phyloP scores from a whole-genome alignment of 2,329 filamentous ascomycete species.

The Venturia nashicola region DNA sequence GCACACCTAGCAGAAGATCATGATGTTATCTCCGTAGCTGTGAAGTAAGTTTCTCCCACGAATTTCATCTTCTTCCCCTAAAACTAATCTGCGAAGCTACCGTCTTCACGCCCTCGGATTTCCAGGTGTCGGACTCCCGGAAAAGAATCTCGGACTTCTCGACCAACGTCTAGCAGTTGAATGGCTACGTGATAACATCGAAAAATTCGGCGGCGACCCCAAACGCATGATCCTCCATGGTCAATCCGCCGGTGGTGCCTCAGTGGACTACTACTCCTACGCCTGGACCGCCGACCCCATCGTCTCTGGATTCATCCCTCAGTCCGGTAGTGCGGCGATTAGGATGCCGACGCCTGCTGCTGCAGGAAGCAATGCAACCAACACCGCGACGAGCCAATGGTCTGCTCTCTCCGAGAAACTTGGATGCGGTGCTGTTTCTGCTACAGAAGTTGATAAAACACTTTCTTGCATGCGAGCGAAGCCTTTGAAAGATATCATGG shows the following conservation, averaged over 20 bases:
- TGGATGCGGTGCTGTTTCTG: slow-evolving; percentile 8
- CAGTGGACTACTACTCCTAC: slow-evolving; percentile 23
- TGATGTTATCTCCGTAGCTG: slow-evolving; percentile 8
- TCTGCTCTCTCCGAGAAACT: slow-evolving; percentile 6
- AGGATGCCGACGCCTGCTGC: slow-evolving; percentile 1
- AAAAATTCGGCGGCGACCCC: slow-evolving; percentile 38
- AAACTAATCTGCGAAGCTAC: slow-evolving; percentile 23
- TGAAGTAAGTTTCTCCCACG: slow-evolving; percentile 6
- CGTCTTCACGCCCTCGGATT: slow-evolving; percentile 45
- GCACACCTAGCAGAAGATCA: slow-evolving; percentile 2
- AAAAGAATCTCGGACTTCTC: slow-evolving; percentile 37
- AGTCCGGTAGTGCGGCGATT: slow-evolving; percentile 9
- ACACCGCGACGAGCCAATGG: not conserved
- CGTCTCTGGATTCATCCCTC: slow-evolving; percentile 8
- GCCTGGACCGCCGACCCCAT: slow-evolving; percentile 8
- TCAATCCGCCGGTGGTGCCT: slow-evolving; percentile 35
- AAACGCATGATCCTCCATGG: slow-evolving; percentile 34
- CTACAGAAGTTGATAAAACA: not conserved
- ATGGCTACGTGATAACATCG: slow-evolving; percentile 40
- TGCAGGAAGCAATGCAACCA: slow-evolving; percentile 1
- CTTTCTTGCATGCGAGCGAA: slow-evolving; percentile 8
- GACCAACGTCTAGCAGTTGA: slow-evolving; percentile 43
- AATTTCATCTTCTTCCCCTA: not conserved
- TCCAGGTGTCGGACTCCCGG: slow-evolving; percentile 28
- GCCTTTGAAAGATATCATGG: slow-evolving; percentile 12